Base-by-base conservation (phyloP, 257 asterid genomes). In the Cruciata laevipes region DNA sequence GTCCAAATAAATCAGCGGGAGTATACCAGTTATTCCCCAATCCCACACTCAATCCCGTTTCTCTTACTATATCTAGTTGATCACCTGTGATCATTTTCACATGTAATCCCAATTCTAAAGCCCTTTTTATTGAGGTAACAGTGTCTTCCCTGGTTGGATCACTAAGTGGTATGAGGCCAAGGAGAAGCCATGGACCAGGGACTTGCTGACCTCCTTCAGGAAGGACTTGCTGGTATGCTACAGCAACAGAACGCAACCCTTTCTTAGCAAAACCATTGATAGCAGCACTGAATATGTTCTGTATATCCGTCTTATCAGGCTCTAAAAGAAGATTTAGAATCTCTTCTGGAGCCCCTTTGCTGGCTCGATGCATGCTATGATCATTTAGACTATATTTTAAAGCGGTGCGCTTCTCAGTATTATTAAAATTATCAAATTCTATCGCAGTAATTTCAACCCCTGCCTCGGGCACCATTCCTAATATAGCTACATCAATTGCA, bases 161-260 rank as follows among this genome's bases (percentile, higher is more conserved):
- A 27, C 86, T 87, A 17, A 92, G 90, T 70, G 98, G 98, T 95
- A 92, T 80, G 70, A 92, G 95, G 71, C 88, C 98, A 77, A 83
- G 72, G 75, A 92, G 87, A 69, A 86, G 87, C 98, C 98, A 92
- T 4, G 98, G 96, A 16, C 96, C 96, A 3, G 96, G 91, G 75
- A 91, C 92, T 82, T 91, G n/a, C n/a, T n/a, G n/a, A n/a, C n/a
- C n/a, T n/a, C n/a, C n/a, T n/a, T n/a, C n/a, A n/a, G n/a, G n/a
- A n/a, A n/a, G n/a, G n/a, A n/a, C 96, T 96, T 89, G 82, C 95
- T 91, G 98, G 79, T 91, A 86, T 65, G 98, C 96, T 65, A 91
- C 92, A 1, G 85, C 98, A 71, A 91, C 95, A 16, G 98, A 91
- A 61, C 96, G 83, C 63, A 91, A 78, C 57, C 98, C 98, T 76